Evolutionary conservation across 768 basidiomycete genomes (phyloP).

Genomic region (Termitomyces bulborhizus): DNA sequence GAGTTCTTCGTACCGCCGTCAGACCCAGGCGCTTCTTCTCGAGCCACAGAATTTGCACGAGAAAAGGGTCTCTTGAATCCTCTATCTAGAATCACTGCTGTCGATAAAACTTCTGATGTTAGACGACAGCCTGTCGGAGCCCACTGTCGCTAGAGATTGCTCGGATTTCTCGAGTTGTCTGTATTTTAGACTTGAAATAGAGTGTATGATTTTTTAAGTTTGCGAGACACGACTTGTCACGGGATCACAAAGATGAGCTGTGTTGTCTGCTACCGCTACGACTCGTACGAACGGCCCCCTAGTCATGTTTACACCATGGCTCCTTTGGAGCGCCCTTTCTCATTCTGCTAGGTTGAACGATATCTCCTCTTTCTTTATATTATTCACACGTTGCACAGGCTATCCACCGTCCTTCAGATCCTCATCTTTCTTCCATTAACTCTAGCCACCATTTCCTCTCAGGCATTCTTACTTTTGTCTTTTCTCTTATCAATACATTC

Average conservation of each 20-base stretch:
- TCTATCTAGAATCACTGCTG: conserved; percentile 30
- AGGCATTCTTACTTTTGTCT: conserved; percentile 78
- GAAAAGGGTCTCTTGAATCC: conserved; percentile 80
- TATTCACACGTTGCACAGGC: conserved; percentile 29
- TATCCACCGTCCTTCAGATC: conserved; percentile 76
- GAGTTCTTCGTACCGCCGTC: conserved; percentile 88
- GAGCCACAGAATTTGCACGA: conserved; percentile 79
- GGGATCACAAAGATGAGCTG: neutral
- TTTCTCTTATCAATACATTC: conserved; percentile 71
- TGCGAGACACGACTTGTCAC: conserved; percentile 2
- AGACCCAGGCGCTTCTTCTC: conserved; percentile 62
- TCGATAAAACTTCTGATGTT: conserved; percentile 12
- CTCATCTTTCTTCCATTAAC: conserved; percentile 81
- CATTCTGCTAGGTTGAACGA: conserved; percentile 50
- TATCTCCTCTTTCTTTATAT: neutral
- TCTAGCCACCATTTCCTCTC: conserved; percentile 72
- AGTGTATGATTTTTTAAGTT: neutral
- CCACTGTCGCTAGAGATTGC: conserved; percentile 10
- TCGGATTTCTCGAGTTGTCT: neutral
- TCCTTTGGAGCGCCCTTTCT: conserved; percentile 60
- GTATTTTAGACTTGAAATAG: neutral
- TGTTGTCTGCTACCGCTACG: neutral
- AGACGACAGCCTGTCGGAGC: conserved; percentile 11
- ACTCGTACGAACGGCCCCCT: neutral
- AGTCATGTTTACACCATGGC: conserved; percentile 49